phyloP scores from a whole-genome alignment of 2,329 filamentous ascomycete genomes.

The Aureobasidium sp. region DNA sequence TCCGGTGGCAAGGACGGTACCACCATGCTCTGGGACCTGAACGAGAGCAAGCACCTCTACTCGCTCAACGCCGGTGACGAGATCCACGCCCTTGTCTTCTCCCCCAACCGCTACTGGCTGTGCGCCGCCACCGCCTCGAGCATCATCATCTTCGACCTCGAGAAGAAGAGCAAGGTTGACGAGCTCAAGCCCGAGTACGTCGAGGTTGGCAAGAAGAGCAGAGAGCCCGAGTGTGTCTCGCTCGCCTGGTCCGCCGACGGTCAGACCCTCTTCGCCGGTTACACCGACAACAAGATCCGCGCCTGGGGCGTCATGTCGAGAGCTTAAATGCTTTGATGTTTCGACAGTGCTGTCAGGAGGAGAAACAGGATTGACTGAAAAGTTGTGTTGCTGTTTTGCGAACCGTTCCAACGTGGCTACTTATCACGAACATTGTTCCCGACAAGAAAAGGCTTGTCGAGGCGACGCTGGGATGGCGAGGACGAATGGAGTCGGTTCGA shows the following conservation, averaged over 20 bases:
- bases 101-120: conserved; percentile 99
- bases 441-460: conserved; percentile 4
- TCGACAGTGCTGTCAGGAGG: background rate
- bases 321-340: conserved; percentile 33
- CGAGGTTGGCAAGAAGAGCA: conserved; percentile 95
- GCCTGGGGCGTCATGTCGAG: conserved; percentile 97
- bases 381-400: conserved; percentile 8
- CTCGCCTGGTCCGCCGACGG: conserved; percentile 97
- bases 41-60: conserved; percentile 99
- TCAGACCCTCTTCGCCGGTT: conserved; percentile 98
- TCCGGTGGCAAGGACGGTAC: conserved; percentile 99
- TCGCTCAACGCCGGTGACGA: conserved; percentile 98
- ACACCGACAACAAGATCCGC: conserved; percentile 99
- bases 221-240: conserved; percentile 95
- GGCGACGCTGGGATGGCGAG: background rate
- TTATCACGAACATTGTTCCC: background rate
- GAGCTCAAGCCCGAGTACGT: conserved; percentile 99
- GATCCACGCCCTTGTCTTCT: conserved; percentile 99
- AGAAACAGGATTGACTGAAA: conserved; percentile 9
- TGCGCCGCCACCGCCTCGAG: conserved; percentile 93
- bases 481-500: conserved; percentile 8
- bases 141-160: conserved; percentile 99
- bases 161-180: conserved; percentile 99
- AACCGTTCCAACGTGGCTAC: background rate
- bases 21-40: conserved; percentile 99